Evolutionary conservation across 78 protist genomes (phyloP), one percentile per base, ranked within the genome.

Genomic region (Isochrysis galbana): DNA sequence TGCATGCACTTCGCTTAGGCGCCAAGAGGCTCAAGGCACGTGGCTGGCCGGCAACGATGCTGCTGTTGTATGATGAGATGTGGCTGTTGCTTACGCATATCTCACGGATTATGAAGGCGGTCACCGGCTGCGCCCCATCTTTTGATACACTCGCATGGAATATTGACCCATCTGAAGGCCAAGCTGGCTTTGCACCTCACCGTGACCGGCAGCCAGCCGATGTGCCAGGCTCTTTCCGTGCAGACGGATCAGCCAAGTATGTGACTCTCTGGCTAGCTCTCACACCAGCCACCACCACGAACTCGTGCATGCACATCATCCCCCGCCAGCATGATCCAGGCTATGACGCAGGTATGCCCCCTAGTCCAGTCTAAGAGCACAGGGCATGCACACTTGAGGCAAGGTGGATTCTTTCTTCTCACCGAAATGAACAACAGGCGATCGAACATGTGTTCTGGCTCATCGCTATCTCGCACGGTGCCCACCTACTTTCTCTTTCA

Each of bases 121-220:
- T 77, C 34, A 77, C 29, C 1, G 80, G 84, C 84, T 10, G 84
- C 84, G 14, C 19, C 84, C 19, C n/a, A 42, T 34, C 47, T 19
- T 25, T 77, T 46, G 84, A 77, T 26, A 77, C 23, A 17, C 84
- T 77, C 32, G 47, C 47, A 2, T 77, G 84, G 84, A 14, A 4
- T 17, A 29, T 77, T n/a, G 23, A 5, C 19, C 47, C 84, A 19
- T 0, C 46, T 10, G 36, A 22, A 0, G 84, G 84, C 44, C 84
- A 77, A 46, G 10, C 84, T 29, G 84, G 84, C 84, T 77, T 77
- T 46, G 84, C 84, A 25, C 84, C 84, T 23, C 84, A 77, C 84
- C 84, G 84, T 29, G 84, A 77, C 84, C 84, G 84, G n/a, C 84
- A 77, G 84, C 84, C 84, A 4, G 47, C 44, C 32, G 84, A 77